phyloP scores from a whole-genome alignment of 768 basidiomycete genomes.

The Naganishia vishniacii region DNA sequence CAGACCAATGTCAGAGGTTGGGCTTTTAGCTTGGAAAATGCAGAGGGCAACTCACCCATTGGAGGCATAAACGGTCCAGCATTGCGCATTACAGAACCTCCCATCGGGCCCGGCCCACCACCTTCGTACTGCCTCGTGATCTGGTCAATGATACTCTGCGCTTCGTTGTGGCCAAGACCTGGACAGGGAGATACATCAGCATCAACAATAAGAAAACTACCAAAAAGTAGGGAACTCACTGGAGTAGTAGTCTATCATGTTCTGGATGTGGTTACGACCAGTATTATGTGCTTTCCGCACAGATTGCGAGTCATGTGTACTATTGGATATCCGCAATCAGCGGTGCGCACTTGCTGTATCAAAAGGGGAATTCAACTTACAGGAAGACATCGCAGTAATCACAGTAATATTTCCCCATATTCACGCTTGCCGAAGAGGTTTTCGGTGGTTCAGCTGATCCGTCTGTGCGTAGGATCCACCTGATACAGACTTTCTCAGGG shows the following conservation, averaged over 20 bases:
- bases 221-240: constrained; percentile 54
- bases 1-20: background rate
- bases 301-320: constrained; percentile 28
- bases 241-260: constrained; percentile 95
- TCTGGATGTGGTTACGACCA: constrained; percentile 91
- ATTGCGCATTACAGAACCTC: constrained; percentile 13
- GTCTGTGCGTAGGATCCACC: background rate
- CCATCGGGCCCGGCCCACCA: constrained; percentile 23
- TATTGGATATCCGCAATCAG: background rate
- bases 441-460: background rate
- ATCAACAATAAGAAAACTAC: background rate
- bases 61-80: constrained; percentile 9
- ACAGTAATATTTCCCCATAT: constrained; percentile 44
- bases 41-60: background rate
- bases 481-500: no score
- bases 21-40: background rate
- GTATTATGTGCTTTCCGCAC: constrained; percentile 98
- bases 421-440: background rate
- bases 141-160: constrained; percentile 96
- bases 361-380: constrained; percentile 20
- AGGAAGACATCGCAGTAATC: constrained; percentile 43
- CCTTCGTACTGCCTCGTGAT: constrained; percentile 86
- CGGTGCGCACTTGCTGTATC: background rate
- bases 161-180: constrained; percentile 75
- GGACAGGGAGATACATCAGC: constrained; percentile 20